These are phyloP conservation scores for Cladosporium sp. DNA, from an alignment of 2,329 filamentous ascomycete genomes.

Conservation along the genomic window DNA sequence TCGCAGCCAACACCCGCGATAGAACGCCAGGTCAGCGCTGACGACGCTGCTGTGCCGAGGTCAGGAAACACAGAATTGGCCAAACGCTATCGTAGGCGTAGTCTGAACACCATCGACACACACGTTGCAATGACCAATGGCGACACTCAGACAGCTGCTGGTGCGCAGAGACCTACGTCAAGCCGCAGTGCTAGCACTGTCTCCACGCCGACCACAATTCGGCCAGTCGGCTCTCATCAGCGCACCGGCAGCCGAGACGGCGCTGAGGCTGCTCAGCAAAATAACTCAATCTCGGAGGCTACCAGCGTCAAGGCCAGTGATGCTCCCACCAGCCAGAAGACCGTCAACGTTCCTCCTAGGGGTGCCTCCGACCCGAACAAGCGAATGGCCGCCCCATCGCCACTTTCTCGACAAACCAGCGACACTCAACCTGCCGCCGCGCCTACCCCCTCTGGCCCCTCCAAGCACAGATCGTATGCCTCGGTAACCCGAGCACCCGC, in stretches of 20 bases:
- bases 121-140: conserved; percentile 18
- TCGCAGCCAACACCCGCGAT: conserved; percentile 32
- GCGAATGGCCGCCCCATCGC: conserved; percentile 40
- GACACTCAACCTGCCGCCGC: conserved; percentile 26
- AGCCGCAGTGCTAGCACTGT: conserved; percentile 22
- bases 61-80: conserved; percentile 57
- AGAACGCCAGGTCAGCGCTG: conserved; percentile 46
- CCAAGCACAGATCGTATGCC: conserved; percentile 27
- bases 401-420: conserved; percentile 40
- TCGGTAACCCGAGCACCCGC: conserved; percentile 25
- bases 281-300: conserved; percentile 13
- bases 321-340: neutral
- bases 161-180: conserved; percentile 21
- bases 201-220: conserved; percentile 28
- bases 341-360: conserved; percentile 27
- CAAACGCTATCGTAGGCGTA: conserved; percentile 74
- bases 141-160: conserved; percentile 16
- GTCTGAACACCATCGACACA: conserved; percentile 61
- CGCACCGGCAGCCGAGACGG: conserved; percentile 31
- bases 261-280: conserved; percentile 8
- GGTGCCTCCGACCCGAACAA: conserved; percentile 36
- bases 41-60: conserved; percentile 63
- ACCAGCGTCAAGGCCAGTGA: conserved; percentile 2
- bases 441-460: conserved; percentile 16
- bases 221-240: conserved; percentile 28